Percentiles rank a stretch among this genome's conserved stretches.
These are phyloP conservation scores for Cutaneotrichosporon dermatis DNA, from an alignment of 1,284 basidiomycete species.

Conservation along the genomic window DNA sequence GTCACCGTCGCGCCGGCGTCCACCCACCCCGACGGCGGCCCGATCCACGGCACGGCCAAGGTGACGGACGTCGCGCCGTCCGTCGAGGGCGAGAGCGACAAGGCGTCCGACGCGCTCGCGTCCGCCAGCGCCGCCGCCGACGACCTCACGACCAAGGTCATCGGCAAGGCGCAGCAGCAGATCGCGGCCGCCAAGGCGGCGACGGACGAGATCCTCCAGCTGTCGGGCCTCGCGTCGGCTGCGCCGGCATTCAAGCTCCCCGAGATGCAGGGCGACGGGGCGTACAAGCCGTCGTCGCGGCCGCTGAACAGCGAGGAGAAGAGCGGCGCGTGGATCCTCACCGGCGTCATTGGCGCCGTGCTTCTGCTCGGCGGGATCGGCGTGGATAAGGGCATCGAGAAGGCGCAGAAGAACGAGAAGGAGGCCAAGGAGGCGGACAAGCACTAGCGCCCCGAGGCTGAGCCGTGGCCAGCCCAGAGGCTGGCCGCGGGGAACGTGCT, in stretches of 20 bases:
- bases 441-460: neutral
- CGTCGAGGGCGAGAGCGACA: too few species aligned
- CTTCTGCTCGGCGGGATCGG: slow-evolving; percentile 51
- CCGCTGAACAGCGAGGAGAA: slow-evolving; percentile 56
- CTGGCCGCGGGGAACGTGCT: too few species aligned
- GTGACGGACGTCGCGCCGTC: neutral
- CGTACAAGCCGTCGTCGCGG: slow-evolving; percentile 47
- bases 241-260: neutral
- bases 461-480: too few species aligned
- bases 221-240: slow-evolving; percentile 3
- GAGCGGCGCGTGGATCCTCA: slow-evolving; percentile 56
- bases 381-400: slow-evolving; percentile 2
- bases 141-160: neutral
- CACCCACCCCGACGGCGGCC: slow-evolving; percentile 62
- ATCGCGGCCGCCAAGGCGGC: slow-evolving; percentile 1
- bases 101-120: neutral
- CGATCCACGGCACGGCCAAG: slow-evolving; percentile 50
- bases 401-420: neutral
- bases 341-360: slow-evolving; percentile 57
- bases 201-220: slow-evolving; percentile 4
- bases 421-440: neutral
- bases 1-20: slow-evolving; percentile 64
- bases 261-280: slow-evolving; percentile 1
- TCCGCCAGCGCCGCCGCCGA: neutral
- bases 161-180: neutral